Base-by-base conservation (phyloP, 306 rosid genomes). In the Medicago arabica region DNA sequence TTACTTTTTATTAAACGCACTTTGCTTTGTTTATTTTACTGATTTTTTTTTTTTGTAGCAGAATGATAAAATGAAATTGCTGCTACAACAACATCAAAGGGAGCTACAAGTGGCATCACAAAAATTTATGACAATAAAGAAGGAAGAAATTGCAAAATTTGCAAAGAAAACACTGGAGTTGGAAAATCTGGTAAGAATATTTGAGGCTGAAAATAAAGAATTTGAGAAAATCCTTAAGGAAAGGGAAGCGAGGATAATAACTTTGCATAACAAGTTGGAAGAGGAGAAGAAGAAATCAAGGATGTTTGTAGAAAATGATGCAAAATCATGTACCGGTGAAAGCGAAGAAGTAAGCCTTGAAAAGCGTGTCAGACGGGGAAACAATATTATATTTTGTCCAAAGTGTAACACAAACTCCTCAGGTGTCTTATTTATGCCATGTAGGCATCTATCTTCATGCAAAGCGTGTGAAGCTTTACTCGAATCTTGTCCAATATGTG, bases 401-500 rank as follows among this genome's bases (percentile, higher is more conserved):
- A 18, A 54, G 13, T 54, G 61, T 9, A 54, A 54, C 14, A 54
- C 13, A 54, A 54, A 54, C 3, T 18, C 31, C 3, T 54, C 61
- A 0, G 6, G 1, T 18, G 31, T 18, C 28, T 9, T 95, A 83
- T 90, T 92, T 31, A 88, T 95, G 39, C 98, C 97, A 53, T 46
- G 51, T 15, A 46, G 16, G 8, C 51, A 46, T 46, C n/a, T 46
- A 6, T 46, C 51, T 12, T 46, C 51, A 12, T 94, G 98, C 89
- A 81, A 80, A 74, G 78, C 17, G 55, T 94, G 98, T n/a, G 94
- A 92, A 70, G 15, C 84, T 16, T 63, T 72, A 40, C 84, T 94
- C 59, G 84, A 90, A 78, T 80, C 83, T 63, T 94, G 97, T 77
- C 98, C 98, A 5, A 87, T 92, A 9, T 90, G 97, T 77, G 49